Base-by-base conservation (phyloP, 2,329 filamentous ascomycete genomes). In the Fusarium torulosum region DNA sequence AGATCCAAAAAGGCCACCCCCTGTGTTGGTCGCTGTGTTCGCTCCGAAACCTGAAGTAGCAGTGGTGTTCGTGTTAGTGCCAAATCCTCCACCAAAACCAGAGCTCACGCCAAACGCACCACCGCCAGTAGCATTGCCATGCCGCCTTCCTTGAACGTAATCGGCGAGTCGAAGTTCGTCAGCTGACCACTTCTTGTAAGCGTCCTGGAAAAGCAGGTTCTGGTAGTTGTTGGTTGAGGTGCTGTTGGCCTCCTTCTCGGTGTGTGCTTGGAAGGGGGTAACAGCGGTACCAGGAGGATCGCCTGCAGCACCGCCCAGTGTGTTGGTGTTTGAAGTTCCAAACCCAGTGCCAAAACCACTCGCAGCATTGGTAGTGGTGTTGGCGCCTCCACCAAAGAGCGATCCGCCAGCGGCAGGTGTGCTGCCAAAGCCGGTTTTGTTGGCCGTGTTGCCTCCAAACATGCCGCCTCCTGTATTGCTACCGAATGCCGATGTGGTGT, bases 131-230 rank as follows among this genome's bases (percentile, higher is more conserved):
- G 87, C 86, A 78, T 95, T 97, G 33, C 94, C 96, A 76, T 88
- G 93, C 53, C 91, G 90, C 60, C 94, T 89, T 50, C 94, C 94
- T 78, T 94, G 91, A 60, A 90, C 87, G 77, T 99, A 99, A 79
- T 99, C 96, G 44, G 89, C 93, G 63, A 97, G 79, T 74, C 92
- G 86, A 53, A 96, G 80, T 78, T 96, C 91, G 73, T 92, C 96
- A n/a, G 92, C 88, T 11, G 95, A 97, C 83, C 91, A 98, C 77
- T 96, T 96, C 78, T 90, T 90, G 81, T 95, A 96, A 2, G 91
- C 87, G 23, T 90, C 88, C 80, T 91, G 90, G 77, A 95, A 94
- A 21, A 90, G 82, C 57, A 96, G 88, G 71, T 89, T 95, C 78
- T 96, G 92, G 78, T 91, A 96, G 6, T 90, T 85, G 74, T 91